A percentile compares a stretch with the other conserved stretches of the same genome.
Evolutionary conservation across 2,329 filamentous ascomycete species (phyloP).

Genomic region (Chaetothyriales sp.): DNA sequence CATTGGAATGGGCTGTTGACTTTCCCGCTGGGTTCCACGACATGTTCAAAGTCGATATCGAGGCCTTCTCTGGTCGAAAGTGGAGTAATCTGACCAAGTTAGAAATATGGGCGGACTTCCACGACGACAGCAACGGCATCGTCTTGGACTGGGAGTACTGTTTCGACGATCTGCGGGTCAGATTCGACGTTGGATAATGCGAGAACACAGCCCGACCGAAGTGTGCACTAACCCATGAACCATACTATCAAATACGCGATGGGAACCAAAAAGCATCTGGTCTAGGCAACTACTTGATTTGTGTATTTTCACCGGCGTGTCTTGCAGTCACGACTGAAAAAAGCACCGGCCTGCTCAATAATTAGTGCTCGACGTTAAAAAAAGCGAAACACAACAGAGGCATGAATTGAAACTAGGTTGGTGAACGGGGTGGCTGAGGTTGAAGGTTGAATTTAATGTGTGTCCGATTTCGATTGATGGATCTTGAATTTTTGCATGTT

Average conservation of each 20-base stretch:
- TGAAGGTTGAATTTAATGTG: neutral
- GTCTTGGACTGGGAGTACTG: conserved; percentile 21
- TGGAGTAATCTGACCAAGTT: conserved; percentile 15
- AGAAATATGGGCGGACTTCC: conserved; percentile 18
- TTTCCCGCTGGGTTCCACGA: conserved; percentile 18
- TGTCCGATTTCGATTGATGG: neutral
- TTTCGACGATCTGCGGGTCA: conserved; percentile 16
- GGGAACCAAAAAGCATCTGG: too few relatives aligned
- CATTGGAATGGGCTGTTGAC: conserved; percentile 15
- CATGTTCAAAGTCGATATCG: conserved; percentile 13
- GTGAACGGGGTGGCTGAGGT: neutral
- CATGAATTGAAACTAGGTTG: neutral
- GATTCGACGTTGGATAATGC: conserved; percentile 1
- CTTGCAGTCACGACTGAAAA: too few relatives aligned
- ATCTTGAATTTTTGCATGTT: neutral
- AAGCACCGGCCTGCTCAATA: neutral
- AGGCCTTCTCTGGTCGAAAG: conserved; percentile 10
- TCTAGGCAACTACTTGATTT: too few relatives aligned
- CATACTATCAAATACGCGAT: neutral
- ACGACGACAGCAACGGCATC: conserved; percentile 5
- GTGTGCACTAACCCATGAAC: neutral
- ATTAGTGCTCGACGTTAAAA: neutral
- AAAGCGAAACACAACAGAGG: neutral
- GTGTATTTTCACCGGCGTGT: too few relatives aligned
- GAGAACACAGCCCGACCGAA: neutral